Evolutionary conservation across 208 protist genomes (phyloP).

Genomic region (Leishmania major): DNA sequence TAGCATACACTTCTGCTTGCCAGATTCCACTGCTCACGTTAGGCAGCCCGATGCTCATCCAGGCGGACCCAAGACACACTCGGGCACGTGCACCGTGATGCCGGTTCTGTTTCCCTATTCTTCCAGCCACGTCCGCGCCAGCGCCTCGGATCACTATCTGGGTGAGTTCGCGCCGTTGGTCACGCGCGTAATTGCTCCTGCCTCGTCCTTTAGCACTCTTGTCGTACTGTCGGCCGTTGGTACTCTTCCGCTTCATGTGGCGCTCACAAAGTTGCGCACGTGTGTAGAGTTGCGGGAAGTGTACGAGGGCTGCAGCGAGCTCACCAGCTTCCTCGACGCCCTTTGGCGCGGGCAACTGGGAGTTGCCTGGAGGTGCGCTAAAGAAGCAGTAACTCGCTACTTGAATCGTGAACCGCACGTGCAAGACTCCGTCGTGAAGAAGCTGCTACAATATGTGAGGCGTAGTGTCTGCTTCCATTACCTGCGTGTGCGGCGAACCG

Average conservation of each 20-base stretch:
- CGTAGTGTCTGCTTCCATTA: slow-evolving; percentile 48
- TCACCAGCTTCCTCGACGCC: slow-evolving; percentile 26
- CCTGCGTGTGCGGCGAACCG: slow-evolving; percentile 6
- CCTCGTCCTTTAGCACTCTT: slow-evolving; percentile 32
- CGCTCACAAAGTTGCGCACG: slow-evolving; percentile 30
- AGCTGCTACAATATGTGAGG: slow-evolving; percentile 30
- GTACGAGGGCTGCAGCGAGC: slow-evolving; percentile 32
- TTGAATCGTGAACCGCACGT: slow-evolving; percentile 18
- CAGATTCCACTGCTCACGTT: slow-evolving; percentile 9
- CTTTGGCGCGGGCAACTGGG: slow-evolving; percentile 36
- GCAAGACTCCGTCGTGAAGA: slow-evolving; percentile 1
- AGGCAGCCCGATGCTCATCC: background rate
- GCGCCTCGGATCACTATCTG: slow-evolving; percentile 18
- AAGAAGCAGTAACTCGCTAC: slow-evolving; percentile 27
- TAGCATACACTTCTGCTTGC: slow-evolving; percentile 31
- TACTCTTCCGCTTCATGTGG: slow-evolving; percentile 38
- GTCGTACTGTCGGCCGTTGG: slow-evolving; percentile 47
- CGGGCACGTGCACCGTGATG: slow-evolving; percentile 17
- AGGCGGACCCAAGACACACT: background rate
- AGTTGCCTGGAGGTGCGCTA: slow-evolving; percentile 27
- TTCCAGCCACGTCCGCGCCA: slow-evolving; percentile 11
- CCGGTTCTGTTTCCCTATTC: slow-evolving; percentile 20
- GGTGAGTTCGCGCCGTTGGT: slow-evolving; percentile 29
- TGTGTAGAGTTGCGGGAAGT: slow-evolving; percentile 38
- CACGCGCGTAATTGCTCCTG: slow-evolving; percentile 25